phyloP scores from a whole-genome alignment of 2,329 filamentous ascomycete genomes.

The Mycogone perniciosa region DNA sequence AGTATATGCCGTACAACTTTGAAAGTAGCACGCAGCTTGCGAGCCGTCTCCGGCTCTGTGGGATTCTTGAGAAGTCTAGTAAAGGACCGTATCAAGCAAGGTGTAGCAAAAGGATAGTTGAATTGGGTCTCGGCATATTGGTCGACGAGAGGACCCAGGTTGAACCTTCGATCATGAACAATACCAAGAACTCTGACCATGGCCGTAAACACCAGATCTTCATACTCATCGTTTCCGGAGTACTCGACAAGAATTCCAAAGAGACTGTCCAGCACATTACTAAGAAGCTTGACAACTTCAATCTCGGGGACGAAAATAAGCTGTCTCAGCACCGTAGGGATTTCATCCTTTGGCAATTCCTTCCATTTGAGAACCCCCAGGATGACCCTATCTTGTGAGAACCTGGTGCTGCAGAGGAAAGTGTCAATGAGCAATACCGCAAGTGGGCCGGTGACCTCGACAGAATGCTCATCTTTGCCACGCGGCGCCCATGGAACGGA shows the following conservation, averaged over 20 bases:
- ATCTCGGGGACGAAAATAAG: slow-evolving; percentile 94
- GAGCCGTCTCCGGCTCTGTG: slow-evolving; percentile 73
- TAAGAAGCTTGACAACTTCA: slow-evolving; percentile 90
- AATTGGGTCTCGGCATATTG: slow-evolving; percentile 84
- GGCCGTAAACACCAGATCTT: slow-evolving; percentile 86
- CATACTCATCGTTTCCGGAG: slow-evolving; percentile 84
- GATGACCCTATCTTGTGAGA: slow-evolving; percentile 85
- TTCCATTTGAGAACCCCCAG: slow-evolving; percentile 83
- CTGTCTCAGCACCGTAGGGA: slow-evolving; percentile 69
- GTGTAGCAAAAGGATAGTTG: slow-evolving; percentile 87
- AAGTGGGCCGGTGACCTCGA: slow-evolving; percentile 72
- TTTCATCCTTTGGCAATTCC: slow-evolving; percentile 62
- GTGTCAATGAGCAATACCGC: slow-evolving; percentile 75
- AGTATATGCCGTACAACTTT: slow-evolving; percentile 91
- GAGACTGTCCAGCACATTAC: slow-evolving; percentile 81
- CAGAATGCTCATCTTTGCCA: slow-evolving; percentile 58
- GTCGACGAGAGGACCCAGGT: slow-evolving; percentile 83
- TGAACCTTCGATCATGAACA: slow-evolving; percentile 89
- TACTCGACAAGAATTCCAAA: slow-evolving; percentile 90
- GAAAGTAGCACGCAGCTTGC: slow-evolving; percentile 82
- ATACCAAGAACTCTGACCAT: slow-evolving; percentile 87
- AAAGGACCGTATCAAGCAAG: slow-evolving; percentile 82
- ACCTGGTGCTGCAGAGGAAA: slow-evolving; percentile 88
- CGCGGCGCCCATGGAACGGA: slow-evolving; percentile 72
- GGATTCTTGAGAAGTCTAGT: slow-evolving; percentile 76